A percentile compares a stretch with the other conserved stretches of the same genome.
Conservation (phyloP, 345 rosid species). For the Reutealis trisperma region DNA sequence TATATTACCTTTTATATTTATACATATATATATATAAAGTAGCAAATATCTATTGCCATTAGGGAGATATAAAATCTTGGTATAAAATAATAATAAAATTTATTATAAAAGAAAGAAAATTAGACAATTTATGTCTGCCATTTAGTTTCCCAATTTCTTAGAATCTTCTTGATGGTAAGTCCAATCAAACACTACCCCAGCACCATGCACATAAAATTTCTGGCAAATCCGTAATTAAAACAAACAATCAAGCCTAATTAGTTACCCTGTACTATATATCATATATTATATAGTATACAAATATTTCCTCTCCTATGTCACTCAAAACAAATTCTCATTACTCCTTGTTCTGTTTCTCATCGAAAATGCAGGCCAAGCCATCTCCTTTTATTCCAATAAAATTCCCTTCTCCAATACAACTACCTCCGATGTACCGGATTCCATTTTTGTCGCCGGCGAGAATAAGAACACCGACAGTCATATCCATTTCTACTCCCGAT, state of each 20-base stretch:
- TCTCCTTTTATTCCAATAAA: constrained; percentile 32
- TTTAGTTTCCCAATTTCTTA: constrained; percentile 17
- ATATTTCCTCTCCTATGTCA: not conserved
- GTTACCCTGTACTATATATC: too few species aligned
- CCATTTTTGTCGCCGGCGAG: constrained; percentile 23
- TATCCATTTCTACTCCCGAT: constrained; percentile 51
- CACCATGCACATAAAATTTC: constrained; percentile 7
- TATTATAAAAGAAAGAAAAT: not conserved
- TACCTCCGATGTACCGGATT: constrained; percentile 33
- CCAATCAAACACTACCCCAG: constrained; percentile 32
- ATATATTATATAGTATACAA: not conserved
- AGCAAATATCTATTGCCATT: constrained; percentile 20
- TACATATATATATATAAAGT: not conserved
- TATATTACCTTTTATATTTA: too few species aligned
- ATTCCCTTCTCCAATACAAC: constrained; percentile 35
- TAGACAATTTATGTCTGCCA: constrained; percentile 39
- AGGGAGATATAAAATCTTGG: too few species aligned
- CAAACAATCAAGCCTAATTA: not conserved
- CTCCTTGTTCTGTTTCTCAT: not conserved
- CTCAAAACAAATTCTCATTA: not conserved
- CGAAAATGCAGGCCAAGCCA: constrained; percentile 42
- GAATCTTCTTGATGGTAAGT: constrained; percentile 25
- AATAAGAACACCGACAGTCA: constrained; percentile 41
- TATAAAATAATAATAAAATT: too few species aligned
- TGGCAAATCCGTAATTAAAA: constrained; percentile 26